Percentiles rank a stretch among this genome's conserved stretches.
phyloP scores from a whole-genome alignment of 768 basidiomycete genomes.

The Paxillus involutus region DNA sequence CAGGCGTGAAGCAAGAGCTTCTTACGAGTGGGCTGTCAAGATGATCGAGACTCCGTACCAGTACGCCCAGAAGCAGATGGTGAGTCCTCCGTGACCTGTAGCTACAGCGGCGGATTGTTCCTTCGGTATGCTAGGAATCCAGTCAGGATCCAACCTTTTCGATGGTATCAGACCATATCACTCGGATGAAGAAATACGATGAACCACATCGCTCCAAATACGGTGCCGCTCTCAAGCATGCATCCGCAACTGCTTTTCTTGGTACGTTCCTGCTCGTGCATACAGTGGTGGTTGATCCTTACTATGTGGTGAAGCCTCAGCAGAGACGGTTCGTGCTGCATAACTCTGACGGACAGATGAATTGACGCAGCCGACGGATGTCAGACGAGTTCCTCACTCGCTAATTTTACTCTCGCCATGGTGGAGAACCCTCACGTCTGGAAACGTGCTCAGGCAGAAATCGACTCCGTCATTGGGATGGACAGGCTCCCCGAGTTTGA shows the following conservation, averaged over 20 bases:
- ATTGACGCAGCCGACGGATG: no score
- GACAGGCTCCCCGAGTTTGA: conserved; percentile 2
- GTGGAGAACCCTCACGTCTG: no score
- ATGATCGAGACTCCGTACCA: conserved; percentile 4
- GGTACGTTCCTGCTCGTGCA: neutral
- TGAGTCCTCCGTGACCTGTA: neutral
- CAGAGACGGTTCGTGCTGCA: no score
- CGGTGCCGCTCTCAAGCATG: neutral
- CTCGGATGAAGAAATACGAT: conserved; percentile 6
- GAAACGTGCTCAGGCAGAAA: neutral
- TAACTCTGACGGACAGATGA: no score
- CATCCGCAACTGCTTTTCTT: conserved; percentile 4
- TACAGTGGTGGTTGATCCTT: no score
- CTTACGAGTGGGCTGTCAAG: neutral
- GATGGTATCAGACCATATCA: conserved; percentile 9
- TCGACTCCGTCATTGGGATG: conserved; percentile 2
- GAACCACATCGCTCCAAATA: neutral
- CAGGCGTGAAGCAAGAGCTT: conserved; percentile 1
- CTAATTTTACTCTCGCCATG: no score
- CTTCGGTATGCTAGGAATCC: no score
- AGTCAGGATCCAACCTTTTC: neutral
- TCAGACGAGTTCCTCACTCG: no score
- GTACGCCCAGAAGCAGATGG: conserved; percentile 1
- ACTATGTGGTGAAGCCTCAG: no score
- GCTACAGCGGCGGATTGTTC: no score